phyloP scores from a whole-genome alignment of 2,329 filamentous ascomycete species.

The Botrytis porri region DNA sequence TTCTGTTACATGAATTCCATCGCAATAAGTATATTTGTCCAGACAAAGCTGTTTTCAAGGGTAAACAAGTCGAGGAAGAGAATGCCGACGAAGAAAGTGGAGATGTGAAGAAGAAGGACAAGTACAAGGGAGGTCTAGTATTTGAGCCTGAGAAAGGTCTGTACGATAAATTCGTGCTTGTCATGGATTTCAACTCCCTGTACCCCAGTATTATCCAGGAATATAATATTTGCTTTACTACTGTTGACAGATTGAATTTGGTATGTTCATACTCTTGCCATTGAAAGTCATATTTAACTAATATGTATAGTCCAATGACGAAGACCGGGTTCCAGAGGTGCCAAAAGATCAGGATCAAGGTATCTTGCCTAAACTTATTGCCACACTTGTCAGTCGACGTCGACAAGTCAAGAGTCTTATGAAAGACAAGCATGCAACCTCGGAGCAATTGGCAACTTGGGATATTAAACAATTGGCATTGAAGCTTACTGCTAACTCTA shows the following conservation, averaged over 20 bases:
- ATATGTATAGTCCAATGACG: constrained; percentile 62
- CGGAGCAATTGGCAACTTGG: constrained; percentile 88
- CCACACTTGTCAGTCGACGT: constrained; percentile 83
- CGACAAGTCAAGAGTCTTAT: constrained; percentile 93
- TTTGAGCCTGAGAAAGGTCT: constrained; percentile 97
- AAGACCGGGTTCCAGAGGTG: constrained; percentile 86
- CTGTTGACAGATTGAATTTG: constrained; percentile 73
- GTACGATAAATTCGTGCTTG: constrained; percentile 96
- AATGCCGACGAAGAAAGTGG: constrained; percentile 64
- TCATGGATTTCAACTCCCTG: constrained; percentile 99
- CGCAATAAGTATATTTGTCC: constrained; percentile 97
- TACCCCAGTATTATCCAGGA: constrained; percentile 99
- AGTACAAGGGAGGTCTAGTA: constrained; percentile 96
- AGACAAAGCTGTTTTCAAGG: constrained; percentile 83
- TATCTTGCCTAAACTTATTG: constrained; percentile 85
- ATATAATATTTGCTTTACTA: constrained; percentile 99
- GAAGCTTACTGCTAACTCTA: constrained; percentile 97
- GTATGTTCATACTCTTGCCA: constrained; percentile 48
- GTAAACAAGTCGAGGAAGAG: constrained; percentile 70
- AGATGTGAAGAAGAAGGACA: constrained; percentile 95
- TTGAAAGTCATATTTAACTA: constrained; percentile 19
- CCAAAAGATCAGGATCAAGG: constrained; percentile 75
- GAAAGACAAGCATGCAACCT: constrained; percentile 85
- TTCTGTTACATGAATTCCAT: constrained; percentile 95
- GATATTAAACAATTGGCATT: constrained; percentile 96